phyloP scores from a whole-genome alignment of 345 rosid species.

The Eucalyptus coolabah region DNA sequence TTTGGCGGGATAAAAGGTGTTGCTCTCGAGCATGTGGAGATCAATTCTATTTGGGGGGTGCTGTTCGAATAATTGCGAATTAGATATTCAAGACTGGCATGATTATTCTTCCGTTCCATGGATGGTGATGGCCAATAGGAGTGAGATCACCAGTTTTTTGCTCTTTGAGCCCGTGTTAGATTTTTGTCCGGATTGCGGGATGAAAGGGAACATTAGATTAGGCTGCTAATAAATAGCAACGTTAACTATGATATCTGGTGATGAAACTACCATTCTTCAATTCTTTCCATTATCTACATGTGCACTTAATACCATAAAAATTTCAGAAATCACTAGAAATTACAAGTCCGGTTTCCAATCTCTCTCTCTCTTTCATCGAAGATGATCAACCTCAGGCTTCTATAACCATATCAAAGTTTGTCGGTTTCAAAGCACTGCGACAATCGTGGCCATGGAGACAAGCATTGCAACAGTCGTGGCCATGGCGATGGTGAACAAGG shows the following conservation, averaged over 20 bases:
- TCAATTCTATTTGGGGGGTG: neutral
- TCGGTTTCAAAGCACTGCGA: neutral
- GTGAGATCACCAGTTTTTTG: neutral
- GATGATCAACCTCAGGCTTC: neutral
- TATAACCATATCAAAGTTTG: neutral
- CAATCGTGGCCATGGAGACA: no score
- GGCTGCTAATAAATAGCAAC: neutral
- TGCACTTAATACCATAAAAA: neutral
- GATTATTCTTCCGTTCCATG: neutral
- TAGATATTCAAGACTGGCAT: neutral
- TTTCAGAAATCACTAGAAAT: neutral
- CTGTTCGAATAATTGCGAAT: neutral
- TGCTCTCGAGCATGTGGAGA: neutral
- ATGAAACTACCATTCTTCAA: neutral
- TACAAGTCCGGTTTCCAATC: neutral
- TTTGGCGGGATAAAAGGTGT: neutral
- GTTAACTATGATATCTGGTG: neutral
- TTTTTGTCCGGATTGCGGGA: neutral
- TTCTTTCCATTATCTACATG: neutral
- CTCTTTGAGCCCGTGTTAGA: neutral
- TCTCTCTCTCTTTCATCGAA: neutral
- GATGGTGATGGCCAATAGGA: neutral
- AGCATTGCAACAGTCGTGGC: neutral
- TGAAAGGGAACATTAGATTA: neutral
- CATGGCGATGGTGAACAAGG: neutral